Evolutionary conservation across 148 eudicot genomes (phyloP), one percentile per base, ranked within the genome.

Genomic region (Silene uniflora): DNA sequence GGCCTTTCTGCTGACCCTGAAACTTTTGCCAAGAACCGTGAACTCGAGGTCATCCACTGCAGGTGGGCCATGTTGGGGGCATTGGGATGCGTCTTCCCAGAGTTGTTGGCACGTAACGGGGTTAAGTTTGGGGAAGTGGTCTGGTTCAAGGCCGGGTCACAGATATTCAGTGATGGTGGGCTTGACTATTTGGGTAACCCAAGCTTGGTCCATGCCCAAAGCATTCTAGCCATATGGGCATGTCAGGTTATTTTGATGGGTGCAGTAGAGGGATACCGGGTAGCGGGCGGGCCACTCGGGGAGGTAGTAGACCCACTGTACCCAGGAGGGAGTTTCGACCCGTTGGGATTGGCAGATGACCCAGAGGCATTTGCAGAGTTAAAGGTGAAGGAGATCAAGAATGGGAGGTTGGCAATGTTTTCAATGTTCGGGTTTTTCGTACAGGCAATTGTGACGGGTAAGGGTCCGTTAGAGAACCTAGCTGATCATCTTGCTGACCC

Each of bases 141-240:
- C 17, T 79, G 83, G 83, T 79, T 83, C 83, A 83, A 83, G 83
- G 85, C 83, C 18, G 83, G 83, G 16, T 72, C 85, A 6, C 85
- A 83, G 66, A 83, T 83, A 75, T 83, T 83, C 47, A 80, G 83
- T 24, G 80, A 79, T 35, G 85, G 85, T 49, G 83, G 85, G 18
- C 85, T 83, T 17, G 85, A 83, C 83, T 79, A 83, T 78, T 83
- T 83, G 81, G 85, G 85, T 11, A 83, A 79, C 85, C 83, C 85
- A 7, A 83, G 85, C 73, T 69, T 83, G 83, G 52, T 83, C 80
- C 85, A 83, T 6, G 85, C 85, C 0, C 85, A 83, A 17, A 83
- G 85, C 71, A 83, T 79, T 54, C 62, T 83, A 16, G 80, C 85
- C 29, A 82, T 82, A n/a, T 82, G 82, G 85, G 85, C 85, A 6